Evolutionary conservation across 2,329 filamentous ascomycete species (phyloP).

Genomic region (Aspergillus novofumigatus): DNA sequence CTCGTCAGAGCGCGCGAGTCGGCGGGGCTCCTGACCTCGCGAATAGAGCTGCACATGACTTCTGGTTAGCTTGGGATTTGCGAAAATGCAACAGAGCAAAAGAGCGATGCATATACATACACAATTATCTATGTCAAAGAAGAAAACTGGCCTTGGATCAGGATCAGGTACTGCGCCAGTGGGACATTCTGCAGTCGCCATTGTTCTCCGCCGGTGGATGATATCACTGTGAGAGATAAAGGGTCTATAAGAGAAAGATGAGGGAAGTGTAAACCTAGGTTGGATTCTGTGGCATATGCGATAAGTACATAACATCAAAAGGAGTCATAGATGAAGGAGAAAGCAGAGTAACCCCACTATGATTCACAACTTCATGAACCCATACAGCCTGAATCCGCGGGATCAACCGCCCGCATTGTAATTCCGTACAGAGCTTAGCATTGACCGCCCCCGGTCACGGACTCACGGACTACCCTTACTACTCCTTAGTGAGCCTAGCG

Average conservation of each 20-base stretch:
- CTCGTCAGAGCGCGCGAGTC: background rate
- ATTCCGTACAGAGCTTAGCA: slow-evolving; percentile 10
- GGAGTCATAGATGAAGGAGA: background rate
- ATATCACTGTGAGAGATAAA: slow-evolving; percentile 1
- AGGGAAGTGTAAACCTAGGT: background rate
- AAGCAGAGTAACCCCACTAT: background rate
- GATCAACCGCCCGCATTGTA: background rate
- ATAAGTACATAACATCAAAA: background rate
- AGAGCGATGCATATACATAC: slow-evolving; percentile 40
- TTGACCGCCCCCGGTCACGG: too few species aligned
- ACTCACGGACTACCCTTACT: too few species aligned
- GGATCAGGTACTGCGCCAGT: slow-evolving; percentile 25
- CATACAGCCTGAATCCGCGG: background rate
- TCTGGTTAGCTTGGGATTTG: slow-evolving; percentile 9
- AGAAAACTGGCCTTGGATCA: slow-evolving; percentile 54
- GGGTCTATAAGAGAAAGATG: background rate
- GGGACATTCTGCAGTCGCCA: slow-evolving; percentile 13
- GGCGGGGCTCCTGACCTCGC: slow-evolving; percentile 57
- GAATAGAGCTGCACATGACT: slow-evolving; percentile 63
- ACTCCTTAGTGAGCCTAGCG: too few species aligned
- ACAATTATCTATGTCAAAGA: slow-evolving; percentile 98
- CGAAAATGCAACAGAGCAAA: background rate
- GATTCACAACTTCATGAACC: slow-evolving; percentile 1
- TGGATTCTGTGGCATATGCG: background rate
- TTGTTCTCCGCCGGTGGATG: slow-evolving; percentile 14